Percentiles rank a stretch among this genome's conserved stretches.
Conservation (phyloP, 192 early-diverging fungal species). For the Coemansia biformis region DNA sequence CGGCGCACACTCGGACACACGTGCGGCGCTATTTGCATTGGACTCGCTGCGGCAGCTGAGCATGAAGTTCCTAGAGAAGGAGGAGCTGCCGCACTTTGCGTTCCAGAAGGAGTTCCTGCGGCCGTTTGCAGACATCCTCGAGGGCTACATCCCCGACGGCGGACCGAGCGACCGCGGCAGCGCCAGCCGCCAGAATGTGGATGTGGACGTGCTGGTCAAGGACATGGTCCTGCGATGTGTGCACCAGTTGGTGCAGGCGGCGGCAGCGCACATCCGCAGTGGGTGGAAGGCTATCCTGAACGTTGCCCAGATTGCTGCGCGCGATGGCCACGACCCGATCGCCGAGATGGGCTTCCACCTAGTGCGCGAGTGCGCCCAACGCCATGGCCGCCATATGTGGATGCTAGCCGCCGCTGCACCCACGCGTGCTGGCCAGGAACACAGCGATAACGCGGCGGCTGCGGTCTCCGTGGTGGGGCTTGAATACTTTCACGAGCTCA, state of each 20-base stretch:
- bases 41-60: constrained; percentile 87
- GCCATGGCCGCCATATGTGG: constrained; percentile 40
- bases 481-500: constrained; percentile 48
- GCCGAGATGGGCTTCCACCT: constrained; percentile 69
- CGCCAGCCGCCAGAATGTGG: constrained; percentile 3
- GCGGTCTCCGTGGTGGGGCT: constrained; percentile 27
- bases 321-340: constrained; percentile 63
- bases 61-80: constrained; percentile 92
- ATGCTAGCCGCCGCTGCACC: constrained; percentile 10
- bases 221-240: constrained; percentile 76
- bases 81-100: constrained; percentile 89
- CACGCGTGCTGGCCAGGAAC: too few relatives aligned
- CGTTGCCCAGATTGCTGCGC: constrained; percentile 60
- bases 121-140: constrained; percentile 77
- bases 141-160: constrained; percentile 65
- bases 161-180: background rate
- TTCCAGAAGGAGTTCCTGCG: constrained; percentile 92
- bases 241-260: constrained; percentile 67
- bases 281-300: constrained; percentile 73
- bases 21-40: constrained; percentile 81
- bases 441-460: background rate
- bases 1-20: constrained; percentile 77
- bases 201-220: constrained; percentile 50
- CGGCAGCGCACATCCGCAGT: constrained; percentile 70
- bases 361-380: constrained; percentile 35